Conservation (phyloP, 306 rosid genomes). For the Carpinus viminea region DNA sequence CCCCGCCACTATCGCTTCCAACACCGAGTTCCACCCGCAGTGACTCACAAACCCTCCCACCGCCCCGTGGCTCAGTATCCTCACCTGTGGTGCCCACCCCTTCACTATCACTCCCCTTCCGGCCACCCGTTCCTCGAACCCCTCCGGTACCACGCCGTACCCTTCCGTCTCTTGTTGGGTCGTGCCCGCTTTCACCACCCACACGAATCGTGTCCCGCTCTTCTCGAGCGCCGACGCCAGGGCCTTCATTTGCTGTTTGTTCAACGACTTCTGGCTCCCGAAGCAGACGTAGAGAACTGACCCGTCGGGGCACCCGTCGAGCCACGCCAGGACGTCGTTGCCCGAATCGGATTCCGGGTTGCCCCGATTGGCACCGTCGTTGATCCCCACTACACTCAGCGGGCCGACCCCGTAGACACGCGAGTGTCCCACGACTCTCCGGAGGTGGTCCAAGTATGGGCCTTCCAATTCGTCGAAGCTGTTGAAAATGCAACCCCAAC, state of each 20-base stretch:
- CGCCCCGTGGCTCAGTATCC: constrained; percentile 44
- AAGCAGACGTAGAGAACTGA: constrained; percentile 72
- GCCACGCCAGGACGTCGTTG: constrained; percentile 38
- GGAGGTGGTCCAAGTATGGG: constrained; percentile 31
- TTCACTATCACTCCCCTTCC: constrained; percentile 46
- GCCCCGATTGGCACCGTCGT: neutral
- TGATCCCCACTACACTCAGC: constrained; percentile 1
- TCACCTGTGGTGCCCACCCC: constrained; percentile 56
- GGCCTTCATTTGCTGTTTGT: constrained; percentile 51
- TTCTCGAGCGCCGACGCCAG: constrained; percentile 64
- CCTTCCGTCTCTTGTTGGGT: constrained; percentile 27
- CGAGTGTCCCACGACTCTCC: constrained; percentile 2
- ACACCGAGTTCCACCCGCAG: constrained; percentile 70
- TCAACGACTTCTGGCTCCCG: constrained; percentile 65
- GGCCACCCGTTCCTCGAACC: constrained; percentile 53
- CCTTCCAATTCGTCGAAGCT: constrained; percentile 44
- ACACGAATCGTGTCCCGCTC: constrained; percentile 47
- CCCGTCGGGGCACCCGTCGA: constrained; percentile 47
- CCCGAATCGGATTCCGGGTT: neutral
- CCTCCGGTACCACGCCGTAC: constrained; percentile 34
- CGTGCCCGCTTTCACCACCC: constrained; percentile 52
- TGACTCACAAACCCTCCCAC: constrained; percentile 65
- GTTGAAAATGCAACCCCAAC: constrained; percentile 57
- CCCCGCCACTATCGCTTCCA: constrained; percentile 51
- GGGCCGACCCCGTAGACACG: constrained; percentile 56